Conservation (phyloP, 441 rosid species). For the Brassica balearica region DNA sequence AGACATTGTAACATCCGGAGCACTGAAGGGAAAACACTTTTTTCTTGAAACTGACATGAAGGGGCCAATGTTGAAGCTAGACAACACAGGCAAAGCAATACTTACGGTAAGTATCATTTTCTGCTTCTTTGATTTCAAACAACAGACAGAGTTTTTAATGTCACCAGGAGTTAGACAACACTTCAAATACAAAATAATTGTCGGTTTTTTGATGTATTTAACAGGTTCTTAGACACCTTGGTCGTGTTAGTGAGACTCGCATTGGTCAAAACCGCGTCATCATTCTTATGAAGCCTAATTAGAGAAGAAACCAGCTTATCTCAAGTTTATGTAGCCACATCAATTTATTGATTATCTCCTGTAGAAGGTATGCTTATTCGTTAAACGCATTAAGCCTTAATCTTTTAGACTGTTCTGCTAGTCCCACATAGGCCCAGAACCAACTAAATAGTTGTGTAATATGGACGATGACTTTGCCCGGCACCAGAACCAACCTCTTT, state of each 20-base stretch:
- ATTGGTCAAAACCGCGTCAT: conserved; percentile 77
- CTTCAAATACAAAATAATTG: not conserved
- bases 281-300: conserved; percentile 73
- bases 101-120: conserved; percentile 63
- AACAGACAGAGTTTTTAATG: not conserved
- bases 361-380: not conserved
- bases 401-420: conserved; percentile 2
- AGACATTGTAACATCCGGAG: conserved; percentile 72
- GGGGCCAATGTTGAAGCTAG: conserved; percentile 88
- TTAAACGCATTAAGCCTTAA: not conserved
- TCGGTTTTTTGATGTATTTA: not conserved
- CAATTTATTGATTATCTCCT: not conserved
- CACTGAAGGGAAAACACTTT: conserved; percentile 77
- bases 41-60: conserved; percentile 88
- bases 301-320: conserved; percentile 29
- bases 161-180: not conserved
- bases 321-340: not conserved
- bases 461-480: not conserved
- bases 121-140: not conserved
- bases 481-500: no score
- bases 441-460: not conserved
- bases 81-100: conserved; percentile 90
- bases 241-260: conserved; percentile 83
- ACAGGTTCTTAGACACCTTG: conserved; percentile 89
- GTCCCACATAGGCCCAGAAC: not conserved